These are phyloP conservation scores for Geranium incanum DNA, from an alignment of 441 rosid genomes.

Conservation along the genomic window DNA sequence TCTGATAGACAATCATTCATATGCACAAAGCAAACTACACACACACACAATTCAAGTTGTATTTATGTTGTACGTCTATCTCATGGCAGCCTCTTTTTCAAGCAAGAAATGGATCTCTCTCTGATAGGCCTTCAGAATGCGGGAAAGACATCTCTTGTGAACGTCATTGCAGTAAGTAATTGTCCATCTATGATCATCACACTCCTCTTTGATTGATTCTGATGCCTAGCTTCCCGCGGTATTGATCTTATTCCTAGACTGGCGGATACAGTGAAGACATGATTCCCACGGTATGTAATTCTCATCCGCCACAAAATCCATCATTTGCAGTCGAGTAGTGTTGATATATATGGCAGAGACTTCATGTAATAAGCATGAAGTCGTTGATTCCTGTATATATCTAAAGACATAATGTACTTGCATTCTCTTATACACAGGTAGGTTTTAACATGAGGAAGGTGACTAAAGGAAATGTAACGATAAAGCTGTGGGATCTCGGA, in stretches of 20 bases:
- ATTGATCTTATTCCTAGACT: slow-evolving; percentile 2
- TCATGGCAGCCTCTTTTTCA: slow-evolving; percentile 19
- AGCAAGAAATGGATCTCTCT: slow-evolving; percentile 25
- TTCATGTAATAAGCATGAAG: no score
- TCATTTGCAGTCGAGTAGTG: background rate
- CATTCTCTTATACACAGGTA: background rate
- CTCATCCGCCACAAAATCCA: background rate
- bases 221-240: background rate
- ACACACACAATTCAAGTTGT: background rate
- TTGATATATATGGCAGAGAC: background rate
- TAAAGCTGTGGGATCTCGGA: slow-evolving; percentile 11
- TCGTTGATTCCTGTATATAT: no score
- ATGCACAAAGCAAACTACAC: no score
- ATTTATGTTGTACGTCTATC: background rate
- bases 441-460: slow-evolving; percentile 10
- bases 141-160: slow-evolving; percentile 24
- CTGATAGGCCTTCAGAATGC: slow-evolving; percentile 24
- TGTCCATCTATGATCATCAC: background rate
- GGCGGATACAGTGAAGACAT: slow-evolving; percentile 10
- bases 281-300: slow-evolving; percentile 5
- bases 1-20: background rate
- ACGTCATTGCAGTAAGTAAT: slow-evolving; percentile 20
- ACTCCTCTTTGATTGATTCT: background rate
- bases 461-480: slow-evolving; percentile 9
- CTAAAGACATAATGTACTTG: background rate